These are phyloP conservation scores for Albugo laibachii DNA, from an alignment of 352 stramenopile genomes.

Conservation along the genomic window DNA sequence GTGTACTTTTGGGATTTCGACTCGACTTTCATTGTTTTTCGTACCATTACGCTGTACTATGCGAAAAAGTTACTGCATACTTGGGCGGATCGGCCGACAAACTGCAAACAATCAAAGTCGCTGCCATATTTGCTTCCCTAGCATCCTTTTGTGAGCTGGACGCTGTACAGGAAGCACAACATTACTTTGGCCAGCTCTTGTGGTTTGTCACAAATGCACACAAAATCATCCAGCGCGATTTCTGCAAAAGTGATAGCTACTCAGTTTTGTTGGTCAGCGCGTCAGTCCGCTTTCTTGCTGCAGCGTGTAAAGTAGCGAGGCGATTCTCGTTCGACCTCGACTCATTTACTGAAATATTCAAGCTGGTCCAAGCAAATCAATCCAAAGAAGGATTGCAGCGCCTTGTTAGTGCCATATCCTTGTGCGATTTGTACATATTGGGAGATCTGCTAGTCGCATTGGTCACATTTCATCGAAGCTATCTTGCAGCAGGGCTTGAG, in stretches of 20 bases:
- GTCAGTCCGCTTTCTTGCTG: conserved; percentile 26
- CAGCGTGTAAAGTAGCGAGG: conserved; percentile 12
- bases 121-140: not conserved
- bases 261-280: conserved; percentile 11
- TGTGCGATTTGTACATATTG: no score
- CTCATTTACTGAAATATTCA: conserved; percentile 13
- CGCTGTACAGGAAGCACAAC: conserved; percentile 25
- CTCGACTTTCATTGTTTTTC: conserved; percentile 49
- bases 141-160: conserved; percentile 9
- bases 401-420: no score
- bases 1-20: conserved; percentile 33
- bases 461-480: no score
- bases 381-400: not conserved
- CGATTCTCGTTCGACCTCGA: conserved; percentile 34
- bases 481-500: no score
- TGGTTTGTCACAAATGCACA: no score
- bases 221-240: conserved; percentile 1
- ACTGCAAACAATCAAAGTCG: not conserved
- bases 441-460: no score
- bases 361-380: not conserved
- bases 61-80: conserved; percentile 10
- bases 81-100: not conserved
- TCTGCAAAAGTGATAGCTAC: conserved; percentile 22
- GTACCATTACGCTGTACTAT: conserved; percentile 39
- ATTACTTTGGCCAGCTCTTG: conserved; percentile 19